Base-by-base conservation (phyloP, 208 protist species). In the Trypanosoma boissoni region DNA sequence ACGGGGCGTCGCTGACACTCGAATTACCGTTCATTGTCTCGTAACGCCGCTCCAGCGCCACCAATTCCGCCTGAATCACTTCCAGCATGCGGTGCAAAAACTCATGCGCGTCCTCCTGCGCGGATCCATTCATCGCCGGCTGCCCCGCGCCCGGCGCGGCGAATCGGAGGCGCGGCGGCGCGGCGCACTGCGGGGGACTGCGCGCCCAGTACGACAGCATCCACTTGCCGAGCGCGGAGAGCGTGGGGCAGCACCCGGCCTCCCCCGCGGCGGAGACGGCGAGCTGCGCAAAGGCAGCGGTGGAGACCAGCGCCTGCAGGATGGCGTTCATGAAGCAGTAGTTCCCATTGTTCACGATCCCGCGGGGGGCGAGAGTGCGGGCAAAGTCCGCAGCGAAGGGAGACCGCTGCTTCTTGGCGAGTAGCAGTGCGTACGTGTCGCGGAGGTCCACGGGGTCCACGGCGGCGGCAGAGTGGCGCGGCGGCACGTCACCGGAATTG, bases 241-340 rank as follows among this genome's bases (percentile, higher is more conserved):
- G 61, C 0, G 64, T 81, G 0, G 88, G 81, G 31, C 84, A 90
- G 0, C 27, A 39, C 2, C 65, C 72, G 4, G 36, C 44, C 23
- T 80, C 70, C 26, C 53, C 53, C 7, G 69, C 62, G 6, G 60
- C 71, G 2, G 80, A 83, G 0, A 88, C 60, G 0, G 74, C 49
- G 14, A 92, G 58, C 49, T 94, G 88, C 24, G 82, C 82, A 49
- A 94, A 82, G 0, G 83, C 54, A 1, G 88, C 82, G 4, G 74
- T 72, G 45, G 88, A 91, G 9, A 83, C 41, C 2, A 91, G 59
- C 0, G 61, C 67, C 44, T 94, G 88, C 58, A 90, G 39, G 5
- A 90, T 72, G 1, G 84, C 73, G 65, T 91, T 92, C 61, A 94
- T 92, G 59, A 89, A 94, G 68, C 88, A 94, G 51, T 73, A 90